A percentile compares a stretch with the other conserved stretches of the same genome.
These are phyloP conservation scores for Tulasnella sp. DNA, from an alignment of 768 basidiomycete species.

Conservation along the genomic window DNA sequence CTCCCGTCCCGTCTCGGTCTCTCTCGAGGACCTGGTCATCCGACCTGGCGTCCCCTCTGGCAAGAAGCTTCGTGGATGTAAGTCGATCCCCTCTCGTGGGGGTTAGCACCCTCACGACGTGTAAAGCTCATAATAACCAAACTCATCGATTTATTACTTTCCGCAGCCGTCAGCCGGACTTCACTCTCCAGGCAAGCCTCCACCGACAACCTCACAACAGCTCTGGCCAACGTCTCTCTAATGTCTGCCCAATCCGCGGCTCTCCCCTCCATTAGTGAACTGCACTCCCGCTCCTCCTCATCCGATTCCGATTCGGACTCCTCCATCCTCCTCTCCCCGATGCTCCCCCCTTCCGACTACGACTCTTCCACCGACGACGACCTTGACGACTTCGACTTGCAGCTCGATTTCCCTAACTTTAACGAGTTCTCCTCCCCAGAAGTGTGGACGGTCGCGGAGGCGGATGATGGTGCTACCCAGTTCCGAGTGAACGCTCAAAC, in stretches of 20 bases:
- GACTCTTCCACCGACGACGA: constrained; percentile 24
- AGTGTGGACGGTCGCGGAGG: constrained; percentile 10
- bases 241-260: constrained; percentile 13
- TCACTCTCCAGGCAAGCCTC: constrained; percentile 27
- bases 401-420: not conserved
- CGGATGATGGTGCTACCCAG: not conserved
- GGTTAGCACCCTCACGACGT: not conserved
- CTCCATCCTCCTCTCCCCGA: constrained; percentile 11
- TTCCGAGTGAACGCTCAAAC: not conserved
- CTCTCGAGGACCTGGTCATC: constrained; percentile 30
- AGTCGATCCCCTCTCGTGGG: not conserved
- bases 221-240: constrained; percentile 22
- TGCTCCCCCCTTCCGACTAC: constrained; percentile 7
- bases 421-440: constrained; percentile 13
- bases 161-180: constrained; percentile 26
- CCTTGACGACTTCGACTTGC: constrained; percentile 23
- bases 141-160: not conserved
- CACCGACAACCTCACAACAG: not conserved
- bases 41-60: not conserved
- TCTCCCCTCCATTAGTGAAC: constrained; percentile 20
- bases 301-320: constrained; percentile 10
- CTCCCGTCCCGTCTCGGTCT: constrained; percentile 15
- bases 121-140: not conserved
- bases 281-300: constrained; percentile 5
- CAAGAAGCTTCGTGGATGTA: constrained; percentile 26